These are phyloP conservation scores for Juncus effusus DNA, from an alignment of 176 grass and related monocot genomes.

Conservation along the genomic window DNA sequence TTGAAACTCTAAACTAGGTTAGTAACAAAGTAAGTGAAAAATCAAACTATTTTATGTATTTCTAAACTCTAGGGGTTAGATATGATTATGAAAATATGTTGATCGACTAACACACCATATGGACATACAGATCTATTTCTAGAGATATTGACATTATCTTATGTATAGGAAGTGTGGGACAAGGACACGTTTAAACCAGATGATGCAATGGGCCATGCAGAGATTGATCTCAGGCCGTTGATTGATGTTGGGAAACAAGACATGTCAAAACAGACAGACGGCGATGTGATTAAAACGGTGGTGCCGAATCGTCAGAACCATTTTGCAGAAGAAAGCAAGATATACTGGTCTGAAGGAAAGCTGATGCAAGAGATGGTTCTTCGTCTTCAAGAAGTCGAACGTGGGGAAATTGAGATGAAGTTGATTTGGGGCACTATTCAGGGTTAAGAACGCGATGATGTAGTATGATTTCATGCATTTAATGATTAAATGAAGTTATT, in stretches of 20 bases:
- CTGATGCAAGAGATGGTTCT: constrained; percentile 45
- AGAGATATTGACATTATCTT: not conserved
- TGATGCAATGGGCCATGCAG: constrained; percentile 54
- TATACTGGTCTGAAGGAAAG: constrained; percentile 44
- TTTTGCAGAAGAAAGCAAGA: constrained; percentile 49
- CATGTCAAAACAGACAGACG: constrained; percentile 35
- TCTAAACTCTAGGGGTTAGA: no score
- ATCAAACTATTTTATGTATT: no score
- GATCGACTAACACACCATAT: no score
- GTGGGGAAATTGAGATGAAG: constrained; percentile 47
- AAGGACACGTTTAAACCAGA: constrained; percentile 52
- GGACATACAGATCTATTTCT: no score
- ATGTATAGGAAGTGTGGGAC: constrained; percentile 56
- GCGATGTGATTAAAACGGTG: constrained; percentile 41
- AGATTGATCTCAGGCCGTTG: constrained; percentile 47
- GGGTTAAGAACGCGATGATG: not conserved
- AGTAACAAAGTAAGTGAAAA: no score
- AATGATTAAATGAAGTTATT: no score
- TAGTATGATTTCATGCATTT: no score
- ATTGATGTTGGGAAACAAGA: constrained; percentile 40
- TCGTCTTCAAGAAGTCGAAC: constrained; percentile 33
- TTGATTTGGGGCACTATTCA: constrained; percentile 42
- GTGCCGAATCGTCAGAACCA: constrained; percentile 30
- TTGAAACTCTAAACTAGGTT: no score
- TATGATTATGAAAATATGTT: no score